Evolutionary conservation across 169 alveolate genomes (phyloP).

Genomic region (Babesia sp.): DNA sequence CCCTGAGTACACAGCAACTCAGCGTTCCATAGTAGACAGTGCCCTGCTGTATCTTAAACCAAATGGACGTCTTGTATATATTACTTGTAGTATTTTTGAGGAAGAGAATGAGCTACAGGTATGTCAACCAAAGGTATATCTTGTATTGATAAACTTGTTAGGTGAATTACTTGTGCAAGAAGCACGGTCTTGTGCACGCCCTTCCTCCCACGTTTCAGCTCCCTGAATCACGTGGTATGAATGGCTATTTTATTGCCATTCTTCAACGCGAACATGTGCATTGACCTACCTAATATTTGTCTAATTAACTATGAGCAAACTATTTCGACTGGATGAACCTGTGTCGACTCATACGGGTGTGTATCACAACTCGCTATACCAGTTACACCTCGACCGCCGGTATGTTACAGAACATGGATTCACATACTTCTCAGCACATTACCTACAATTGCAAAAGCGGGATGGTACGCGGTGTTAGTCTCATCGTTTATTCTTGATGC

Average conservation of each 20-base stretch:
- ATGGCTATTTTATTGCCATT: slow-evolving; percentile 91
- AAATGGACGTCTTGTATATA: slow-evolving; percentile 88
- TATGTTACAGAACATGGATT: not conserved
- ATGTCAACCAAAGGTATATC: not conserved
- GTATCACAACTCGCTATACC: slow-evolving; percentile 2
- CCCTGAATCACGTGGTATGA: slow-evolving; percentile 91
- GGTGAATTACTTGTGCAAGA: slow-evolving; percentile 70
- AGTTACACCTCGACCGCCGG: slow-evolving; percentile 15
- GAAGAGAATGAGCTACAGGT: slow-evolving; percentile 84
- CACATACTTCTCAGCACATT: not conserved
- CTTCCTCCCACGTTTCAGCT: slow-evolving; percentile 84
- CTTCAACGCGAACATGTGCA: slow-evolving; percentile 45
- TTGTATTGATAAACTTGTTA: not conserved
- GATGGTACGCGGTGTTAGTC: slow-evolving; percentile 27
- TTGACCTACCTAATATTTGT: not conserved
- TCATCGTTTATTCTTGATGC: slow-evolving; percentile 35
- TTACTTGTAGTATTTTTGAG: slow-evolving; percentile 87
- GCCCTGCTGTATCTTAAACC: slow-evolving; percentile 78
- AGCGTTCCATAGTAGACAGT: slow-evolving; percentile 77
- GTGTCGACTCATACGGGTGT: not conserved
- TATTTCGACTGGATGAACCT: not conserved
- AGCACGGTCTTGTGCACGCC: slow-evolving; percentile 75
- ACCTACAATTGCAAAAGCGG: not conserved
- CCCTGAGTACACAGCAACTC: slow-evolving; percentile 54
- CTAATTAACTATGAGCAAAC: not conserved